Evolutionary conservation across 176 grass and related monocot species (phyloP).

Genomic region (Bolboschoenus planiculmis): DNA sequence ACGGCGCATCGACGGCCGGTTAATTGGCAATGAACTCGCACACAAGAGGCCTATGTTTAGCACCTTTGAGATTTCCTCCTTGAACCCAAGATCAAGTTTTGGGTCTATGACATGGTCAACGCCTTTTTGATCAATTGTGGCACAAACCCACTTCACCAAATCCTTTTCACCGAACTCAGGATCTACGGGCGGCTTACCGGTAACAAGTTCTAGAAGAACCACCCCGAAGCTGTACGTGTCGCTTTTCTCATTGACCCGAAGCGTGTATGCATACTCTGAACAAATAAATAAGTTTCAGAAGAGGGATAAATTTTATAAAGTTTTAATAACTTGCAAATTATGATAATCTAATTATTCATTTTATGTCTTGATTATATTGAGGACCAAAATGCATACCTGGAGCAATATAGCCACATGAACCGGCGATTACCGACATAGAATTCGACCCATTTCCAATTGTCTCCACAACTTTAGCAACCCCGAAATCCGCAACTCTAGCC

Average conservation of each 20-base stretch:
- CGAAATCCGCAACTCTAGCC: conserved; percentile 58
- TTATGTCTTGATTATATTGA: background rate
- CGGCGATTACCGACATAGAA: conserved; percentile 80
- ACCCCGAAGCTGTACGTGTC: conserved; percentile 94
- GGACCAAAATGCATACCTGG: conserved; percentile 38
- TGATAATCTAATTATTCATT: background rate
- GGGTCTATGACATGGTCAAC: conserved; percentile 51
- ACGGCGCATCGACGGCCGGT: conserved; percentile 63
- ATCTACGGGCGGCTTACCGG: conserved; percentile 57
- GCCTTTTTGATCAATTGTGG: conserved; percentile 58
- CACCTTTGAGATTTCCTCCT: conserved; percentile 52
- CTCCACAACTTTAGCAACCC: conserved; percentile 64
- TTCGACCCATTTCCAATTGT: conserved; percentile 26
- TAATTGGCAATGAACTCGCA: conserved; percentile 76
- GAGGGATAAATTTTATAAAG: no score
- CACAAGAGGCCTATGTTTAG: conserved; percentile 67
- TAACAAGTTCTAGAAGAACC: conserved; percentile 78
- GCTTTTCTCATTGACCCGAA: conserved; percentile 86
- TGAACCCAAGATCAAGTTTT: conserved; percentile 39
- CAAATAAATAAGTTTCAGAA: background rate
- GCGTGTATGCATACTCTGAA: conserved; percentile 83
- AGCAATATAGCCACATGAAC: conserved; percentile 81
- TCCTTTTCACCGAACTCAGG: conserved; percentile 86
- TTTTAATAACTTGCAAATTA: no score
- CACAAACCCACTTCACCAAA: conserved; percentile 78